Evolutionary conservation across 2,329 filamentous ascomycete species (phyloP).

Genomic region (Trichoderma sp.): DNA sequence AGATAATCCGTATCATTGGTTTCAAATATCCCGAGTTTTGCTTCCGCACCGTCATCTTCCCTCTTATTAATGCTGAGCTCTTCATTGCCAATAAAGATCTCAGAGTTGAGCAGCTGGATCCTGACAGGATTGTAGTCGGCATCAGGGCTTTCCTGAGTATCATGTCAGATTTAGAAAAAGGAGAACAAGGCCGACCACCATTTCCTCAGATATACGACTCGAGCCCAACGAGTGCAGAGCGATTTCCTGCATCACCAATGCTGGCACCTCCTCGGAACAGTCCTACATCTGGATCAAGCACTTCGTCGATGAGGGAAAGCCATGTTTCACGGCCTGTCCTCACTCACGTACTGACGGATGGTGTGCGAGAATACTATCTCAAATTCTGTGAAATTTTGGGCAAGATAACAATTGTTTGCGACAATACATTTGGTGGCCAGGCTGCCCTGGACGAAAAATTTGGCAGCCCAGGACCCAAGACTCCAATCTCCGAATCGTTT

Average conservation of each 20-base stretch:
- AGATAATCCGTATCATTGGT: conserved; percentile 91
- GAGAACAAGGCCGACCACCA: conserved; percentile 74
- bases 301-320: conserved; percentile 59
- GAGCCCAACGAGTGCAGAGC: conserved; percentile 46
- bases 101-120: conserved; percentile 89
- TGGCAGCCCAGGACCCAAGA: conserved; percentile 83
- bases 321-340: conserved; percentile 67
- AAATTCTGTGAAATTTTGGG: conserved; percentile 94
- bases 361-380: conserved; percentile 81
- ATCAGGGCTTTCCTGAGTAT: conserved; percentile 93
- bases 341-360: conserved; percentile 69
- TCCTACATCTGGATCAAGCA: conserved; percentile 35
- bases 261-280: conserved; percentile 45
- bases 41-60: conserved; percentile 91
- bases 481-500: conserved; percentile 92
- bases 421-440: conserved; percentile 96
- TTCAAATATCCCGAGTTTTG: conserved; percentile 93
- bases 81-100: conserved; percentile 76
- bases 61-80: conserved; percentile 89
- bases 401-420: conserved; percentile 94
- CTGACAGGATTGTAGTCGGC: conserved; percentile 95
- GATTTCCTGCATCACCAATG: conserved; percentile 54
- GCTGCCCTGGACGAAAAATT: conserved; percentile 96
- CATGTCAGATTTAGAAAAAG: conserved; percentile 89
- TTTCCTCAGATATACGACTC: conserved; percentile 73